A percentile compares a stretch with the other conserved stretches of the same genome.
Conservation (phyloP, 176 grass and related monocot species). For the Oryza australiensis region DNA sequence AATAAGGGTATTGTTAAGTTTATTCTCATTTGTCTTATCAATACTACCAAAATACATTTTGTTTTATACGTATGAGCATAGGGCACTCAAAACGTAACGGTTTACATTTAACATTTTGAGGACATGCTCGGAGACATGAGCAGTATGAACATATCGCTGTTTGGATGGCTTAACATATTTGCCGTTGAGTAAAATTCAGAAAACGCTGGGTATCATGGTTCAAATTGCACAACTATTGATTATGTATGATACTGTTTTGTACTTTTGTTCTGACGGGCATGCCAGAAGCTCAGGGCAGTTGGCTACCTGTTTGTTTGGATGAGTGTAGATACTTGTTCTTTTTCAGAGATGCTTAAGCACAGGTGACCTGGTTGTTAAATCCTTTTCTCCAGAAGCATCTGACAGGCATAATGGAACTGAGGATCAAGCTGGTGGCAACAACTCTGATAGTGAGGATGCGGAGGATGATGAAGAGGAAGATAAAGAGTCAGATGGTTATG, state of each 20-base stretch:
- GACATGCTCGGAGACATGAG: background rate
- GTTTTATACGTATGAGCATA: background rate
- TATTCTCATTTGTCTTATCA: slow-evolving; percentile 26
- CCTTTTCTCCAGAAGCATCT: slow-evolving; percentile 34
- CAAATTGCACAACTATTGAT: background rate
- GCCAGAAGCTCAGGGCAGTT: slow-evolving; percentile 1
- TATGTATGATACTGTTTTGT: slow-evolving; percentile 16
- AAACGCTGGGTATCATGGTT: background rate
- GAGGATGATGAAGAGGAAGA: slow-evolving; percentile 66
- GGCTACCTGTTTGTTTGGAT: background rate
- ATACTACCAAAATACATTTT: slow-evolving; percentile 7
- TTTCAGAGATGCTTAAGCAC: slow-evolving; percentile 12
- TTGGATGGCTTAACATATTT: background rate
- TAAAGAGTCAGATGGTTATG: slow-evolving; percentile 60
- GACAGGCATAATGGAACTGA: slow-evolving; percentile 31
- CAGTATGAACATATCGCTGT: slow-evolving; percentile 8
- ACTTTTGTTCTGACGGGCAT: slow-evolving; percentile 7
- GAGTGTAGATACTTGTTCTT: slow-evolving; percentile 10
- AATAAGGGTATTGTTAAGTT: slow-evolving; percentile 56
- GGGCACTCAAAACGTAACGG: slow-evolving; percentile 24
- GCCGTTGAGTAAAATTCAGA: background rate
- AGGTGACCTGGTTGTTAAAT: slow-evolving; percentile 8
- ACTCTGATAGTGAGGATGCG: slow-evolving; percentile 56
- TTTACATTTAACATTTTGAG: background rate
- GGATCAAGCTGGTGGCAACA: slow-evolving; percentile 49